Evolutionary conservation across 2,329 filamentous ascomycete genomes (phyloP).

Genomic region (Drechslera avenae): DNA sequence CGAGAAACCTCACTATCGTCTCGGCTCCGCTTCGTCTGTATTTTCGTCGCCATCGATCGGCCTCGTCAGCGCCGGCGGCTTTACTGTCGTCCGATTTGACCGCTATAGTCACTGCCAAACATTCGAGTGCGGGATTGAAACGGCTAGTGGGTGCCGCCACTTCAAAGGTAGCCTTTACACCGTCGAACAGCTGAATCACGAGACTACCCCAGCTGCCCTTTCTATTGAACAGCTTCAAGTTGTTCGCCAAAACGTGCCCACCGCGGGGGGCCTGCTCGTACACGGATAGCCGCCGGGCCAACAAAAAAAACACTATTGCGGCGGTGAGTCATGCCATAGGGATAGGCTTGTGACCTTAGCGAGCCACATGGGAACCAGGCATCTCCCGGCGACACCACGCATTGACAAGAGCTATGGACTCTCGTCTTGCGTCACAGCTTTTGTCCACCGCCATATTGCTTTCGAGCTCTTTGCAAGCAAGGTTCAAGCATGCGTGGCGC

Average conservation of each 20-base stretch:
- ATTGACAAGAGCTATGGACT: slow-evolving; percentile 26
- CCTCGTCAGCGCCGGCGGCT: slow-evolving; percentile 15
- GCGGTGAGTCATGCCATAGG: slow-evolving; percentile 30
- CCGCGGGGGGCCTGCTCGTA: neutral
- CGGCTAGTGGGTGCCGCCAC: slow-evolving; percentile 7
- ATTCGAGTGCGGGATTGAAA: slow-evolving; percentile 10
- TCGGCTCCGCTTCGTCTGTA: slow-evolving; percentile 13
- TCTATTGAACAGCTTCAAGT: neutral
- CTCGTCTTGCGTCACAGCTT: slow-evolving; percentile 27
- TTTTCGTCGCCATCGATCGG: slow-evolving; percentile 10
- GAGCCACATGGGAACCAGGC: slow-evolving; percentile 21
- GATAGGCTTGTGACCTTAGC: slow-evolving; percentile 24
- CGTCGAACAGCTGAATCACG: slow-evolving; percentile 1
- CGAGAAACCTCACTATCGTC: slow-evolving; percentile 9
- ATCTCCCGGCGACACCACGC: slow-evolving; percentile 20
- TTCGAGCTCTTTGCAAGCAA: slow-evolving; percentile 21
- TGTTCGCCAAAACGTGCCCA: slow-evolving; percentile 3
- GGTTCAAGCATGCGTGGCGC: slow-evolving; percentile 18
- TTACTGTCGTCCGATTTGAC: slow-evolving; percentile 12
- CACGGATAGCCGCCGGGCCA: slow-evolving; percentile 3
- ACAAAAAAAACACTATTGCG: slow-evolving; percentile 4
- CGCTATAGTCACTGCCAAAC: neutral
- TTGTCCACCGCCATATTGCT: slow-evolving; percentile 14
- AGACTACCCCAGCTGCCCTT: slow-evolving; percentile 10
- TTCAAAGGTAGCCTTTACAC: slow-evolving; percentile 1